Base-by-base conservation (phyloP, 2,329 filamentous ascomycete genomes). In the Venturia asperata region DNA sequence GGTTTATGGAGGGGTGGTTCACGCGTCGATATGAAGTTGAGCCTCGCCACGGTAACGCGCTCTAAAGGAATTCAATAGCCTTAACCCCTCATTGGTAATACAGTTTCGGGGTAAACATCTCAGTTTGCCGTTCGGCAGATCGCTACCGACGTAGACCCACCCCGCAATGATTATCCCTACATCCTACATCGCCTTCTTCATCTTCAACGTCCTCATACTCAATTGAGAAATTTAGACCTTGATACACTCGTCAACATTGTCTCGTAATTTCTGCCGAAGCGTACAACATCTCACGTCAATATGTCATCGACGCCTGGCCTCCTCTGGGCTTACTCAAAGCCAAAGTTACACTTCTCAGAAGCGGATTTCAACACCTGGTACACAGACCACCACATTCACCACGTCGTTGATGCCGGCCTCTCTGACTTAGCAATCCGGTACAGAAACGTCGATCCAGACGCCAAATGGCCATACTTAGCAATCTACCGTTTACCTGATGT, bases 341-440 rank as follows among this genome's bases (percentile, higher is more conserved):
- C 58, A 21, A 60, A 30, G 37, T 10, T 61, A 61, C 5, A 37
- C 30, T 68, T 30, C 52, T 49, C 49, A 56, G 39, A 66, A 21
- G 58, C 58, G 17, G 47, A 55, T 21, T 68, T 37, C 65, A 68
- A 68, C 39, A 61, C 62, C 21, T 68, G 67, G 67, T 68, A 68
- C 52, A 61, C 42, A 15, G 62, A 56, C 19, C 17, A 52, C 34
- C 67, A 68, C 42, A 60, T 68, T n/a, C 55, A 47, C 3, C 65
- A 68, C 39, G 58, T 67, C 39, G 39, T 68, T 19, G 30, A 39
- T 21, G 13, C 41, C 9, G 49, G 58, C 19, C 61, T 68, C 24
- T 62, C 62, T 6, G 67, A 68, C 30, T 52, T 68, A 7, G 67
- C 67, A 7, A 34, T 68, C n/a, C 67, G 67, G 41, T 68, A 66